These are phyloP conservation scores for Ustilago xerochloae DNA, from an alignment of 1,284 basidiomycete genomes.

Conservation along the genomic window DNA sequence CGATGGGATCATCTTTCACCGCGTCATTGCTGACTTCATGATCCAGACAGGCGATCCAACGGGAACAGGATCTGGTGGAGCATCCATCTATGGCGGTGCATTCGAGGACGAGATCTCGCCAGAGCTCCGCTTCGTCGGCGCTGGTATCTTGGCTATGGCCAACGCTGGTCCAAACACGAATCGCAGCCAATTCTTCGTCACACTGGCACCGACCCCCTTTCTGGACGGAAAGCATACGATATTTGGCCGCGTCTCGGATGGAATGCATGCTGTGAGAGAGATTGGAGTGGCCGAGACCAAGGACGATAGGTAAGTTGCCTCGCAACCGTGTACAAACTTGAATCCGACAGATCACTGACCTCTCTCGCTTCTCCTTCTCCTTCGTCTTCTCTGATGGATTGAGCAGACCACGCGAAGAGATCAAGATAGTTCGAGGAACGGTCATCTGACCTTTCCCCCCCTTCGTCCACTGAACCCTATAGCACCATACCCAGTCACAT, in stretches of 20 bases:
- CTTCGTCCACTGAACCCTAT: neutral
- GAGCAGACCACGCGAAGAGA: constrained; percentile 37
- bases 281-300: constrained; percentile 45
- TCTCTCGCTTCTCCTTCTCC: neutral
- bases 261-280: constrained; percentile 71
- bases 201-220: constrained; percentile 94
- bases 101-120: constrained; percentile 93
- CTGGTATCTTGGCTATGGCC: constrained; percentile 97
- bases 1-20: constrained; percentile 84
- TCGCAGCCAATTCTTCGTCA: constrained; percentile 98
- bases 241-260: constrained; percentile 73
- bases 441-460: constrained; percentile 15
- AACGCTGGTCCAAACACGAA: constrained; percentile 95
- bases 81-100: constrained; percentile 69
- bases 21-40: constrained; percentile 99
- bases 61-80: constrained; percentile 97
- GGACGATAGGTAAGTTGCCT: constrained; percentile 37
- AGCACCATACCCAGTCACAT: neutral
- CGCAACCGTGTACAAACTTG: neutral
- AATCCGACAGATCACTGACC: neutral
- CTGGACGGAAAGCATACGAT: constrained; percentile 76
- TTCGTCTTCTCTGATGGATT: neutral
- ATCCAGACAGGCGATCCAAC: constrained; percentile 97
- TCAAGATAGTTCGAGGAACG: constrained; percentile 39
- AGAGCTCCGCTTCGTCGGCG: constrained; percentile 88